Percentiles rank a stretch among this genome's conserved stretches.
Evolutionary conservation across 78 protist species (phyloP).

Genomic region (Tieghemostelium lacteum): DNA sequence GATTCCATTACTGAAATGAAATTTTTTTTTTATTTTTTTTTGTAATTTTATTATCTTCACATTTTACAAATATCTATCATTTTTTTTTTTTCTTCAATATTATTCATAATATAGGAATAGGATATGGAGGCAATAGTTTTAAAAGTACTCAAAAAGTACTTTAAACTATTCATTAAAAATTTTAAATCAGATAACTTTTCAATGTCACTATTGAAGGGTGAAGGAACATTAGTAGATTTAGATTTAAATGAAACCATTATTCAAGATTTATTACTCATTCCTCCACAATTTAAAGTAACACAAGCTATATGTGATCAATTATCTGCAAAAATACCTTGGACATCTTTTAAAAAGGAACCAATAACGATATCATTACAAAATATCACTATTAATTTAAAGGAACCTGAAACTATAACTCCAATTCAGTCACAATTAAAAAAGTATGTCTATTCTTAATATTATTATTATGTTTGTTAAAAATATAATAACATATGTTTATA

Average conservation of each 20-base stretch:
- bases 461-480: not conserved
- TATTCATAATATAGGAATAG: too few species aligned
- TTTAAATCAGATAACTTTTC: conserved; percentile 73
- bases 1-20: too few species aligned
- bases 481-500: not conserved
- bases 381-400: conserved; percentile 36
- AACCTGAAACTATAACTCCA: conserved; percentile 55
- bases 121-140: conserved; percentile 68
- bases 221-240: conserved; percentile 67
- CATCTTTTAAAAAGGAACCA: conserved; percentile 48
- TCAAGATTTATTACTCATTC: conserved; percentile 61
- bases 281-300: conserved; percentile 56
- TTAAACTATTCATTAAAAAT: conserved; percentile 58
- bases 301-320: conserved; percentile 56
- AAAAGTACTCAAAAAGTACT: conserved; percentile 73
- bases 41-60: too few species aligned
- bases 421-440: conserved; percentile 66
- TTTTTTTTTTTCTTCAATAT: too few species aligned
- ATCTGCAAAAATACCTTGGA: conserved; percentile 62
- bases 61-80: too few species aligned
- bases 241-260: conserved; percentile 61
- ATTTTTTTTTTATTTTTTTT: too few species aligned
- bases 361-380: conserved; percentile 38
- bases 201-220: conserved; percentile 66
- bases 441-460: not conserved